phyloP scores from a whole-genome alignment of 2,329 filamentous ascomycete species.

The Aspergillus costaricaensis region DNA sequence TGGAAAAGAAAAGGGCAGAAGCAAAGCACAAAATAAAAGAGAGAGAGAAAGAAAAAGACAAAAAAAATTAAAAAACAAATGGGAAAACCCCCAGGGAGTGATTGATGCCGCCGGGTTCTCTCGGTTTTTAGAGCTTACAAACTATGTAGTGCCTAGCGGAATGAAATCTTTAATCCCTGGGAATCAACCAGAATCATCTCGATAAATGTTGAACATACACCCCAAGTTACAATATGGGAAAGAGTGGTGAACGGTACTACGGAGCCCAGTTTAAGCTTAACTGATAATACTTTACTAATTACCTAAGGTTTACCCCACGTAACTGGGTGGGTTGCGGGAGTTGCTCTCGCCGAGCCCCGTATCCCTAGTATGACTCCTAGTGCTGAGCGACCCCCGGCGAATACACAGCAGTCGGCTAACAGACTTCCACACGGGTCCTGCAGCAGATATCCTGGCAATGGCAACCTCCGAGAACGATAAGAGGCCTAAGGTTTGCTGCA shows the following conservation, averaged over 20 bases:
- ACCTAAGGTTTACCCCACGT: background rate
- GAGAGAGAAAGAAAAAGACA: slow-evolving; percentile 3
- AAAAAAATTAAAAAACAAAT: slow-evolving; percentile 8
- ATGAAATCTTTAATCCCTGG: background rate
- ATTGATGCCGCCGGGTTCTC: slow-evolving; percentile 8
- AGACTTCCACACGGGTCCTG: background rate
- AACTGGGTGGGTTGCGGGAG: background rate
- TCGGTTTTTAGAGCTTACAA: background rate
- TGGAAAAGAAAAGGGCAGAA: slow-evolving; percentile 13
- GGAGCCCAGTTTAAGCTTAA: background rate
- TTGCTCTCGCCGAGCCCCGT: slow-evolving; percentile 1
- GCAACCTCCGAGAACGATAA: slow-evolving; percentile 39
- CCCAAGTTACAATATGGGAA: too few species aligned
- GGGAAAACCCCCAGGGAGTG: slow-evolving; percentile 7
- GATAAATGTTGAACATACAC: background rate
- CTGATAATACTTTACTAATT: background rate
- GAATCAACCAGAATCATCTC: background rate
- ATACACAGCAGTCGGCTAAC: background rate
- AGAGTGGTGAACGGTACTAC: background rate
- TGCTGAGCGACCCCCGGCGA: background rate
- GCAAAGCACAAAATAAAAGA: slow-evolving; percentile 8
- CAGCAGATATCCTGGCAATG: slow-evolving; percentile 28
- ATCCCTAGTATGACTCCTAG: background rate
- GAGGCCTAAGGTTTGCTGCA: slow-evolving; percentile 38
- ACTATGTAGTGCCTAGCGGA: background rate